Percentiles rank a stretch among this genome's conserved stretches.
phyloP scores from a whole-genome alignment of 805 yeast genomes.

The Hemisphaericaspora nanyangensis region DNA sequence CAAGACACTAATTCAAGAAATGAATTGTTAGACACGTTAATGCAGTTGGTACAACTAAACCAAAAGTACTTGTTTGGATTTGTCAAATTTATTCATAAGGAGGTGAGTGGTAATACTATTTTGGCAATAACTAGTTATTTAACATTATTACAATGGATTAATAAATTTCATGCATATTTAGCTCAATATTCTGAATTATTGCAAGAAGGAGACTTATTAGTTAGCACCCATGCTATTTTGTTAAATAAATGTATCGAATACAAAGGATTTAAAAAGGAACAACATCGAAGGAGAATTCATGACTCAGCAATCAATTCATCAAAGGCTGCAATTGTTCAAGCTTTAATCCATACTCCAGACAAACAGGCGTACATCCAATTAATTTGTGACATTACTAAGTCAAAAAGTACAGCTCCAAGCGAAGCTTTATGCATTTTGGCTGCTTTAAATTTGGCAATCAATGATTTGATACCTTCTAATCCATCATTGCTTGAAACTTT shows the following conservation, averaged over 20 bases:
- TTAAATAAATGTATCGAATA: constrained; percentile 24
- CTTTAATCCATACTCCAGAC: constrained; percentile 1
- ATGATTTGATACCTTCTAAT: constrained; percentile 19
- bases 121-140: constrained; percentile 56
- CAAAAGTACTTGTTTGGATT: constrained; percentile 32
- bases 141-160: constrained; percentile 57
- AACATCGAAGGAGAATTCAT: constrained; percentile 21
- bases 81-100: constrained; percentile 34
- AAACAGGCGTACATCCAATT: constrained; percentile 1
- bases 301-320: constrained; percentile 27
- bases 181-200: constrained; percentile 15
- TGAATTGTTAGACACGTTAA: constrained; percentile 38
- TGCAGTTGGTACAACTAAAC: constrained; percentile 27
- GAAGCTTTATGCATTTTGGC: constrained; percentile 19
- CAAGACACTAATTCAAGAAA: constrained; percentile 48
- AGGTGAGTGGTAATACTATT: constrained; percentile 20
- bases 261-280: constrained; percentile 3
- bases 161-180: constrained; percentile 24
- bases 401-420: neutral
- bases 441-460: constrained; percentile 19
- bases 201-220: constrained; percentile 17
- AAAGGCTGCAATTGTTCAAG: constrained; percentile 10
- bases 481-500: constrained; percentile 20
- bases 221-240: constrained; percentile 30
- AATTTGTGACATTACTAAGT: neutral